Evolutionary conservation across 2,329 filamentous ascomycete species (phyloP).

Genomic region (Colletotrichum filicis): DNA sequence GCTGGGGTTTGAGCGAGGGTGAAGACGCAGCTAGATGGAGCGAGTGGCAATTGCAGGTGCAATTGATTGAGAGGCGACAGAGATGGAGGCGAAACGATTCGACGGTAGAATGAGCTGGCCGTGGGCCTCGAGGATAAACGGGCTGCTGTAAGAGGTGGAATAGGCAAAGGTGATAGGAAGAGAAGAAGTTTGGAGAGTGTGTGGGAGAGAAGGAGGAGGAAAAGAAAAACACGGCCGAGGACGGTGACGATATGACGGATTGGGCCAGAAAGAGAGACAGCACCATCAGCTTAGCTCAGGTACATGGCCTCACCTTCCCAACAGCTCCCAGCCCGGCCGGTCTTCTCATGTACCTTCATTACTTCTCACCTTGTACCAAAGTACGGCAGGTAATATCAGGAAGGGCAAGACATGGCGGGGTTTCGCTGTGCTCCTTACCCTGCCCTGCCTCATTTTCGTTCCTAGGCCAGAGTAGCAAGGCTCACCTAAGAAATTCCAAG

Average conservation of each 20-base stretch:
- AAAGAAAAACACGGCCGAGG: slow-evolving; percentile 7
- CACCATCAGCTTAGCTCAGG: background rate
- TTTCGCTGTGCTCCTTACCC: background rate
- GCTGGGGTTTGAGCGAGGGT: background rate
- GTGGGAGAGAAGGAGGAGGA: background rate
- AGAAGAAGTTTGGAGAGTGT: background rate
- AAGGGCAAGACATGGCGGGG: background rate
- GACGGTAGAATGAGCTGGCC: background rate
- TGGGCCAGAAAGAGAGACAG: slow-evolving; percentile 1
- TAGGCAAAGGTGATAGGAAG: background rate
- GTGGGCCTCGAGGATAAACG: background rate
- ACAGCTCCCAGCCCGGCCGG: background rate
- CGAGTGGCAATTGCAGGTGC: background rate
- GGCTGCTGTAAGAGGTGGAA: background rate
- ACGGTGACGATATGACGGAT: slow-evolving; percentile 15
- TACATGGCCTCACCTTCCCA: background rate
- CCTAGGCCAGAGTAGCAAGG: background rate
- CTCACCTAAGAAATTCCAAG: background rate
- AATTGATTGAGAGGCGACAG: background rate
- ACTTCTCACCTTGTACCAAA: background rate
- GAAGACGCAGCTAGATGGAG: background rate
- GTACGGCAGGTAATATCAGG: background rate
- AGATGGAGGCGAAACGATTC: background rate
- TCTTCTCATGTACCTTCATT: background rate
- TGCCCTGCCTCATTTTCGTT: background rate